A percentile compares a stretch with the other conserved stretches of the same genome.
Conservation (phyloP, 225 moss, liverwort and hornwort species). For the Sphagnum tenellum region DNA sequence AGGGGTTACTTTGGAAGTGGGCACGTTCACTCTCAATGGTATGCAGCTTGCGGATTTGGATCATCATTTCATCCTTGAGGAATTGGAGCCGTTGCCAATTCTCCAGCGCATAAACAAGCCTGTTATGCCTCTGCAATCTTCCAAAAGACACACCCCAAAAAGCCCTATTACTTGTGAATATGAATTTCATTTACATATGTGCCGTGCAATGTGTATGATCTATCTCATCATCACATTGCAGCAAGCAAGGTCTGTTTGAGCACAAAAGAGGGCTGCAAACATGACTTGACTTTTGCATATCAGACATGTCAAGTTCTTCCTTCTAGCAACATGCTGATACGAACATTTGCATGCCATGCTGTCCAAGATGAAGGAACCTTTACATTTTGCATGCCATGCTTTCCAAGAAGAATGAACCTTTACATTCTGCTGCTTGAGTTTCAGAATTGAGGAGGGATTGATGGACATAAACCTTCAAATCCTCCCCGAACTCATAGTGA, state of each 20-base stretch:
- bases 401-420: too few species aligned
- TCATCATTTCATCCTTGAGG: conserved; percentile 36
- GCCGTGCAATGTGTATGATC: too few species aligned
- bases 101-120: conserved; percentile 23
- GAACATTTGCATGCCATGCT: too few species aligned
- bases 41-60: conserved; percentile 24
- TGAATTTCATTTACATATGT: too few species aligned
- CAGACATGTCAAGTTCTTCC: too few species aligned
- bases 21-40: conserved; percentile 23
- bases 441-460: not conserved
- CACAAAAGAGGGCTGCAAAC: not conserved
- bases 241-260: not conserved
- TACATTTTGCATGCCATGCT: too few species aligned
- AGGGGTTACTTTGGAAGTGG: conserved; percentile 25
- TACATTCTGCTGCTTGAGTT: too few species aligned
- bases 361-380: too few species aligned
- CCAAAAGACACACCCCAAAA: not conserved
- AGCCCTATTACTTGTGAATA: too few species aligned
- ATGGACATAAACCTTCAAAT: conserved; percentile 45
- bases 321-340: too few species aligned
- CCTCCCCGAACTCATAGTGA: conserved; percentile 54
- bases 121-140: conserved; percentile 35
- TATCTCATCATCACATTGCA: too few species aligned
- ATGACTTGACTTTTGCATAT: not conserved
- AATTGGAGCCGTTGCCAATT: conserved; percentile 30